Conservation (phyloP, 148 eudicot species). For the Vaccinium corymbosum region DNA sequence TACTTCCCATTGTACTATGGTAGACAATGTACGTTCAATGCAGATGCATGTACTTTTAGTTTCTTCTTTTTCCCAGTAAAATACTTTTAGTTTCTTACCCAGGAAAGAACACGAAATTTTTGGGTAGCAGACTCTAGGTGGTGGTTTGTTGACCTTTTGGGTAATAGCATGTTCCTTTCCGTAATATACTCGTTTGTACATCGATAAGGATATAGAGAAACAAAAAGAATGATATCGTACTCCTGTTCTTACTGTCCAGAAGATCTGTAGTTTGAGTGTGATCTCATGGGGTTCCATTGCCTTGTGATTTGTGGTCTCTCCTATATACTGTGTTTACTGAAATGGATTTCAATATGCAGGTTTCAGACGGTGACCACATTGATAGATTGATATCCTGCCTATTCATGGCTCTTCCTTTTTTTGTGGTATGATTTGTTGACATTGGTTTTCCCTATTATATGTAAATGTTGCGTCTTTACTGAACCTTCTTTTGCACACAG, state of each 20-base stretch:
- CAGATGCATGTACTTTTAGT: neutral
- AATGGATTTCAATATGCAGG: constrained; percentile 41
- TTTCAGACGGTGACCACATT: constrained; percentile 51
- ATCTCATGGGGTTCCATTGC: neutral
- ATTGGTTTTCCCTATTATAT: neutral
- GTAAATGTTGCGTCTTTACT: constrained; percentile 7
- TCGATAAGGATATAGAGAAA: neutral
- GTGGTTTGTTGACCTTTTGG: neutral
- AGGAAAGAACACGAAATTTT: neutral
- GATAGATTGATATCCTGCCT: constrained; percentile 65
- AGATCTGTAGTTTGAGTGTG: neutral
- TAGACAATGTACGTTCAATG: neutral
- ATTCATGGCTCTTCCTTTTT: constrained; percentile 81
- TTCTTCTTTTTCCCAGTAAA: too few relatives aligned
- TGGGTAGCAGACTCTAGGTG: neutral
- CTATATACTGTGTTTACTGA: neutral
- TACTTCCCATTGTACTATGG: neutral
- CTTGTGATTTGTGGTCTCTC: neutral
- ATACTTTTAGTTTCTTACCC: neutral
- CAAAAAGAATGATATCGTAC: neutral
- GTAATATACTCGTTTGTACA: neutral
- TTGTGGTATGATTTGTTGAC: constrained; percentile 41
- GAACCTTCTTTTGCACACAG: constrained; percentile 33
- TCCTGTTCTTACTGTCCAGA: neutral
- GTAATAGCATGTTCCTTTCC: neutral